These are phyloP conservation scores for Colletotrichum horii DNA, from an alignment of 2,329 filamentous ascomycete genomes.

Conservation along the genomic window DNA sequence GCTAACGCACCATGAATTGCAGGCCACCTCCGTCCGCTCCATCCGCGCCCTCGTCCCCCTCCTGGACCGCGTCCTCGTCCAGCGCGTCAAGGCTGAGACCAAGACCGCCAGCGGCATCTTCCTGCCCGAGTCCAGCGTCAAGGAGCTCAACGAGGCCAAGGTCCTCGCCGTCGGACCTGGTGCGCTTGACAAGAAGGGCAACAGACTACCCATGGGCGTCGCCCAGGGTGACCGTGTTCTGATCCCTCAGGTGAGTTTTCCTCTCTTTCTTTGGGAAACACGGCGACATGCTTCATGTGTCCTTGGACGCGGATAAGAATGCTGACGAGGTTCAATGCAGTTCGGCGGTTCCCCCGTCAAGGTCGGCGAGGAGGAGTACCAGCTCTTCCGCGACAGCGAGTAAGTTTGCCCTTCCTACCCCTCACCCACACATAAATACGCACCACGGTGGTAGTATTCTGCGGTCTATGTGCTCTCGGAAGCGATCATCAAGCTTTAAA, in stretches of 20 bases:
- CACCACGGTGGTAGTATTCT: background rate
- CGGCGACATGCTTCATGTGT: background rate
- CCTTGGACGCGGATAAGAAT: background rate
- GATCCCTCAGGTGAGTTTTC: conserved; percentile 78
- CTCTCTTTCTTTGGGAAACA: background rate
- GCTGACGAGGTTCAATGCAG: conserved; percentile 47
- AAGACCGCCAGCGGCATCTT: conserved; percentile 98
- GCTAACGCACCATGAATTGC: background rate
- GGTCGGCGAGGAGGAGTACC: conserved; percentile 96
- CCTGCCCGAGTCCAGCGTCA: conserved; percentile 94
- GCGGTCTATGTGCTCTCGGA: no score
- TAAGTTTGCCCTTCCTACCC: conserved; percentile 57
- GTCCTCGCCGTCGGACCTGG: conserved; percentile 95
- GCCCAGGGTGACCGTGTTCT: conserved; percentile 86
- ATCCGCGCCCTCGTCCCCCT: conserved; percentile 95
- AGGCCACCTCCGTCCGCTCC: conserved; percentile 83
- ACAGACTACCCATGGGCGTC: conserved; percentile 86
- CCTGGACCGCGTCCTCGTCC: conserved; percentile 96
- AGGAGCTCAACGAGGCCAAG: conserved; percentile 98
- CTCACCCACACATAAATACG: background rate
- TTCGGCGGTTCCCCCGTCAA: conserved; percentile 95
- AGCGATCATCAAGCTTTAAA: background rate
- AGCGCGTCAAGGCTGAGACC: conserved; percentile 95
- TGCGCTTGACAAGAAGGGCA: conserved; percentile 84
- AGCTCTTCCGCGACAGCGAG: conserved; percentile 97